These are phyloP conservation scores for Malus sylvestris DNA, from an alignment of 306 rosid species.

Conservation along the genomic window DNA sequence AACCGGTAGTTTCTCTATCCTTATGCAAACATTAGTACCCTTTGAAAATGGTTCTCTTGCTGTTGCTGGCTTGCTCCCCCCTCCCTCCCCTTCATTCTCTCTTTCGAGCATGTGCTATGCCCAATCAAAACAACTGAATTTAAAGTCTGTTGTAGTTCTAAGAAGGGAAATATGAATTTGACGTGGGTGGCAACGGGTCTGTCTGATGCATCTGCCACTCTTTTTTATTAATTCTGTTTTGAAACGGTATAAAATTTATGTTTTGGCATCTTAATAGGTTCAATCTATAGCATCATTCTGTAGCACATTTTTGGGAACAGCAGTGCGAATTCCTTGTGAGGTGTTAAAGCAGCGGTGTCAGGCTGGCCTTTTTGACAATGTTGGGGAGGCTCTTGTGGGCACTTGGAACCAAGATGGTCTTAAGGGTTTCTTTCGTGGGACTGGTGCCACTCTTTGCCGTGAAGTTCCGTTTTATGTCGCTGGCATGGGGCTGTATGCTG, in stretches of 20 bases:
- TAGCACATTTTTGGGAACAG: slow-evolving; percentile 95
- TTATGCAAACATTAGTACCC: neutral
- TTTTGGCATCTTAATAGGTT: slow-evolving; percentile 45
- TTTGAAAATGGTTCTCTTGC: neutral
- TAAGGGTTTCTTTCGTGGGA: slow-evolving; percentile 96
- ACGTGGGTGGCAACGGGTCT: neutral
- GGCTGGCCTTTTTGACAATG: slow-evolving; percentile 90
- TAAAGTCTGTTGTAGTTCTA: neutral
- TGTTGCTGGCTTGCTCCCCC: neutral
- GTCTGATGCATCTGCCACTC: neutral
- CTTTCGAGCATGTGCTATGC: neutral
- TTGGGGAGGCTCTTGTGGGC: slow-evolving; percentile 74
- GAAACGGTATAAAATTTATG: slow-evolving; percentile 5
- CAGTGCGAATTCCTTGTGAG: slow-evolving; percentile 94
- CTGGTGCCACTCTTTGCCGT: slow-evolving; percentile 96
- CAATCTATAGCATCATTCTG: slow-evolving; percentile 92
- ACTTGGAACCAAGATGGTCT: slow-evolving; percentile 96
- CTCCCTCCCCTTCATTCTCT: neutral
- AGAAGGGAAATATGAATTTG: neutral
- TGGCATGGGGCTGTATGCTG: slow-evolving; percentile 98
- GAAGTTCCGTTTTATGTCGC: slow-evolving; percentile 99
- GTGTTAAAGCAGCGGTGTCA: slow-evolving; percentile 95
- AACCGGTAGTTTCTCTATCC: neutral
- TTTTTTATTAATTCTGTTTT: slow-evolving; percentile 3
- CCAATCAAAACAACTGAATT: neutral